Base-by-base conservation (phyloP, 768 basidiomycete species). In the Pleurotus tuber-regium region DNA sequence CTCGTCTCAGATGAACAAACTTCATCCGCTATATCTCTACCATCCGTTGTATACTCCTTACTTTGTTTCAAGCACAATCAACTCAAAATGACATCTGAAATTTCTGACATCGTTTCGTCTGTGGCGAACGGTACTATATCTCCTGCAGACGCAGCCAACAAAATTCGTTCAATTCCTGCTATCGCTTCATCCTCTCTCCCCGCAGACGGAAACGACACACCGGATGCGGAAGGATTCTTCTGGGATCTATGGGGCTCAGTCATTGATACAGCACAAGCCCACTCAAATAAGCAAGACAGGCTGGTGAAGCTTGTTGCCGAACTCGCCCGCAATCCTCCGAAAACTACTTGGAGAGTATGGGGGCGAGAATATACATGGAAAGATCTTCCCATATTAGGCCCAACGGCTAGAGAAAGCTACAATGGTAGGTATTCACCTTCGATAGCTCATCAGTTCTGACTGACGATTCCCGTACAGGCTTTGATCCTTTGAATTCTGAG, bases 291-390 rank as follows among this genome's bases (percentile, higher is more conserved):
- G 7, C 46, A 33, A 16, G 31, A 24, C 4, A 19, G 35, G 10
- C 31, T 48, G 8, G 46, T 48, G 30, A 24, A 48, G 46, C 31
- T 48, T 19, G 18, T 48, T 16, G 30, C 35, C n/a, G 46, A 33
- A 14, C 16, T 48, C 18, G 29, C 16, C 19, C 29, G n/a, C 4
- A 19, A 35, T 9, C 31, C 28, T 2, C 8, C 46, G 9, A 29
- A 31, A 19, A 19, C 46, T 10, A 46, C 25, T 9, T 48, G 46
- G 46, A 48, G 46, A 31, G 23, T 48, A 12, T 48, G 46, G 46
- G 46, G 46, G 18, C 31, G 19, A 35, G 46, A 48, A 2, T 3
- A 30, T n/a, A 12, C 46, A 14, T 48, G 46, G 46, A 48, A 35
- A 33, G 46, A 48, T 24, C 31, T 48, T 10, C 46, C 46, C 4